These are phyloP conservation scores for Plasmodium adleri DNA, from an alignment of 169 alveolate genomes.

Conservation along the genomic window DNA sequence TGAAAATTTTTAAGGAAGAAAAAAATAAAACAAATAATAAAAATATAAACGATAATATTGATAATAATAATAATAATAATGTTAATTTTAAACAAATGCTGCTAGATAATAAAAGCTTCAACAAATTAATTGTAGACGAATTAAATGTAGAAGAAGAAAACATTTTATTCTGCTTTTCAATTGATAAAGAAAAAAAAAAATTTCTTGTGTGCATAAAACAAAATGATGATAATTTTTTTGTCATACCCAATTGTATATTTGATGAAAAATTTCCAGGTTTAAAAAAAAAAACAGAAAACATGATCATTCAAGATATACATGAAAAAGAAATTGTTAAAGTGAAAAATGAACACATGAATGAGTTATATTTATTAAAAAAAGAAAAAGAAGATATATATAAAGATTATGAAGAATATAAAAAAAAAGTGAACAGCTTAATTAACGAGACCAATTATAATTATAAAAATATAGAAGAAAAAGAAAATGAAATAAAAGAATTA, in stretches of 20 bases:
- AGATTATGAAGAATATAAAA: constrained; percentile 38
- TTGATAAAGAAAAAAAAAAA: background rate
- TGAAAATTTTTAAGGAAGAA: constrained; percentile 18
- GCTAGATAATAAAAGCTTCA: too few relatives aligned
- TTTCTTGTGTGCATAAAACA: constrained; percentile 22
- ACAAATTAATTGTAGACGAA: background rate
- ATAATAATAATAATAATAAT: background rate
- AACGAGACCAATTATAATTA: constrained; percentile 38
- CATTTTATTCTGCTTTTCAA: constrained; percentile 12
- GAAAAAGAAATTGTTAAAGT: constrained; percentile 9
- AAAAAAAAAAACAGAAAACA: constrained; percentile 4
- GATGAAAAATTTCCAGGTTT: constrained; percentile 12
- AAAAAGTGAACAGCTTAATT: constrained; percentile 32
- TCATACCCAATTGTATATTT: constrained; percentile 13
- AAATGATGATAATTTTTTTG: constrained; percentile 20
- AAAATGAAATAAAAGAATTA: constrained; percentile 15
- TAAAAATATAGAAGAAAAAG: constrained; percentile 42
- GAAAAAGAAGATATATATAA: constrained; percentile 32
- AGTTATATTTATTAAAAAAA: constrained; percentile 19
- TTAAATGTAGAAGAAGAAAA: constrained; percentile 9
- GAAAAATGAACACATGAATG: constrained; percentile 1
- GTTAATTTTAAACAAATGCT: background rate
- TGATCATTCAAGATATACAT: constrained; percentile 18
- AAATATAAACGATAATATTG: background rate
- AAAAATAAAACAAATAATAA: background rate